Evolutionary conservation across 2,329 filamentous ascomycete genomes (phyloP).

Genomic region (Magnaporthiopsis rhizophila): DNA sequence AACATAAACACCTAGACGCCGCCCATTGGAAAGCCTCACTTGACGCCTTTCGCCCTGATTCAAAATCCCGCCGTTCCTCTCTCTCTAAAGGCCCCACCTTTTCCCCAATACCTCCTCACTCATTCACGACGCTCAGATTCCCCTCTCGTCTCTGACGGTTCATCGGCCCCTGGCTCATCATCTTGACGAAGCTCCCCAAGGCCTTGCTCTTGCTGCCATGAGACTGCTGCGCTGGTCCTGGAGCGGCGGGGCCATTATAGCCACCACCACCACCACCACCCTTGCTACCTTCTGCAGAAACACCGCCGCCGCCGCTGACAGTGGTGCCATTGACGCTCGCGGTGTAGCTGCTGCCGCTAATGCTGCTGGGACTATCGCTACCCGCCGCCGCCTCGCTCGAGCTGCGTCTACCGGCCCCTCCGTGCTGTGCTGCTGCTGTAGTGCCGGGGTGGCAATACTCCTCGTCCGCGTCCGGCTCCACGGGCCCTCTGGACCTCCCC

Average conservation of each 20-base stretch:
- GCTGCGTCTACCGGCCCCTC: slow-evolving; percentile 8
- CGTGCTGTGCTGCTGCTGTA: not conserved
- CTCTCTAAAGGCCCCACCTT: not conserved
- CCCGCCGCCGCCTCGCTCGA: slow-evolving; percentile 45
- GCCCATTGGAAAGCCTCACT: not conserved
- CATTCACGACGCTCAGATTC: slow-evolving; percentile 4
- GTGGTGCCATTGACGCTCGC: not conserved
- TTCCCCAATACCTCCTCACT: not conserved
- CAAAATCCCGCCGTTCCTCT: not conserved
- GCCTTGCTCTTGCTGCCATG: slow-evolving; percentile 1
- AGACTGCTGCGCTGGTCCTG: not conserved
- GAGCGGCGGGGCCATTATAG: not conserved
- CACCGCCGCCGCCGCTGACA: not conserved
- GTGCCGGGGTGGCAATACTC: not conserved
- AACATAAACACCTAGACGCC: not conserved
- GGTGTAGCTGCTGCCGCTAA: slow-evolving; percentile 26
- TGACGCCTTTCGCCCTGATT: not conserved
- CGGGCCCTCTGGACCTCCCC: not conserved
- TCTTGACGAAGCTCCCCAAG: slow-evolving; percentile 3
- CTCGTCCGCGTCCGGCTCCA: slow-evolving; percentile 5
- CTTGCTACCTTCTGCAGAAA: not conserved
- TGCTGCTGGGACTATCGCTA: slow-evolving; percentile 37
- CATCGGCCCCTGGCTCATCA: slow-evolving; percentile 7
- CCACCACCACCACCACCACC: not conserved
- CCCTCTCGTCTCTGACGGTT: slow-evolving; percentile 3